phyloP scores from a whole-genome alignment of 2,329 filamentous ascomycete species.

The Tolypocladium guangdongense region DNA sequence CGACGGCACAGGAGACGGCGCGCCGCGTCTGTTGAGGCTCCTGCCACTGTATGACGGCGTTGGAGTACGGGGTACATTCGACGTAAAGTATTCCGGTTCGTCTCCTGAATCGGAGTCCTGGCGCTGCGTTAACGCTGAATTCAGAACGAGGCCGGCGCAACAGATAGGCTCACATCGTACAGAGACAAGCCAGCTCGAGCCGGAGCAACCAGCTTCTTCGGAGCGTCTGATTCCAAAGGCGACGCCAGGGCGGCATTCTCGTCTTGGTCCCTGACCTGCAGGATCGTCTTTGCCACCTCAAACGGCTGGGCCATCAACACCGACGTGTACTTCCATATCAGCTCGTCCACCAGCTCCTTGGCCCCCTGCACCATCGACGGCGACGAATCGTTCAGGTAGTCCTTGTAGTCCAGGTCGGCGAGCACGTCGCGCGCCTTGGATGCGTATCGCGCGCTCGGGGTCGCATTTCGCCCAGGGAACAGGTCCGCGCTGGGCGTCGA shows the following conservation, averaged over 20 bases:
- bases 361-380: conserved; percentile 65
- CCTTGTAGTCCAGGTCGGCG: conserved; percentile 83
- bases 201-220: conserved; percentile 18
- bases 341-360: conserved; percentile 69
- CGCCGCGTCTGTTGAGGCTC: conserved; percentile 19
- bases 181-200: conserved; percentile 20
- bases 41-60: conserved; percentile 26
- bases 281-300: conserved; percentile 87
- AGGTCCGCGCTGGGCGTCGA: conserved; percentile 31
- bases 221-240: conserved; percentile 12
- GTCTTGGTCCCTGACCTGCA: conserved; percentile 62
- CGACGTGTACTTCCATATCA: conserved; percentile 84
- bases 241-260: conserved; percentile 24
- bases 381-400: conserved; percentile 68
- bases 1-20: conserved; percentile 16
- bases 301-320: conserved; percentile 90
- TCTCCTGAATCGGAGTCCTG: conserved; percentile 58
- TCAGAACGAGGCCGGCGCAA: background rate
- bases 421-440: conserved; percentile 72
- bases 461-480: conserved; percentile 33
- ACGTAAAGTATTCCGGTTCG: conserved; percentile 77
- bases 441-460: conserved; percentile 20
- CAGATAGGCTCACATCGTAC: conserved; percentile 19
- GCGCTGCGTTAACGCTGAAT: background rate
- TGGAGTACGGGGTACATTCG: conserved; percentile 46